Conservation (phyloP, 257 asterid genomes). For the Echium plantagineum region DNA sequence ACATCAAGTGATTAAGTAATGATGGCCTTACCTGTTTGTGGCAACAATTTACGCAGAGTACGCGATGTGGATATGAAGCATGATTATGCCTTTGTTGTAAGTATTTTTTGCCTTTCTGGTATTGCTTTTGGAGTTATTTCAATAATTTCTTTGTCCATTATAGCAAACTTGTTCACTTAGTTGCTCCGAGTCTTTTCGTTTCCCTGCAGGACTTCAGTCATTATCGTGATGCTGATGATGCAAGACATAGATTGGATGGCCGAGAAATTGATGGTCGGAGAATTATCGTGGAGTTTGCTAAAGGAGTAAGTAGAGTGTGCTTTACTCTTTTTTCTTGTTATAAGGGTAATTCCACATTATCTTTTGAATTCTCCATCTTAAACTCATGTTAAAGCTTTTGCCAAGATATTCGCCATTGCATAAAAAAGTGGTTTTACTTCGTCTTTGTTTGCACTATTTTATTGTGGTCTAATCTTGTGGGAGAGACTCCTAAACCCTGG, state of each 20-base stretch:
- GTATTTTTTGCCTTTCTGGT: slow-evolving; percentile 23
- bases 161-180: slow-evolving; percentile 9
- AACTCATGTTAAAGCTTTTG: neutral
- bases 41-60: slow-evolving; percentile 99
- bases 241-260: slow-evolving; percentile 71
- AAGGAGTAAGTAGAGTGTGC: slow-evolving; percentile 53
- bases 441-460: neutral
- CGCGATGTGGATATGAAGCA: slow-evolving; percentile 99
- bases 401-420: neutral
- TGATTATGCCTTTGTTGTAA: slow-evolving; percentile 96
- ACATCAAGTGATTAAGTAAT: slow-evolving; percentile 77
- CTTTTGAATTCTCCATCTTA: too few relatives aligned
- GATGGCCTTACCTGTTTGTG: slow-evolving; percentile 99
- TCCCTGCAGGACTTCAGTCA: slow-evolving; percentile 74
- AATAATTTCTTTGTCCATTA: neutral
- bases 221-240: slow-evolving; percentile 98
- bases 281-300: slow-evolving; percentile 80
- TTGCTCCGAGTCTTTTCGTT: slow-evolving; percentile 14
- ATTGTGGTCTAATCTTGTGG: neutral
- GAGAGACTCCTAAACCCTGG: too few relatives aligned
- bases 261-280: slow-evolving; percentile 94
- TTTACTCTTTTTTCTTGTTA: neutral
- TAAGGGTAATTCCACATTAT: neutral
- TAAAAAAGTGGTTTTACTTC: neutral
- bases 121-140: too few relatives aligned